Base-by-base conservation (phyloP, 805 yeast species). In the Metschnikowia lochheadii region DNA sequence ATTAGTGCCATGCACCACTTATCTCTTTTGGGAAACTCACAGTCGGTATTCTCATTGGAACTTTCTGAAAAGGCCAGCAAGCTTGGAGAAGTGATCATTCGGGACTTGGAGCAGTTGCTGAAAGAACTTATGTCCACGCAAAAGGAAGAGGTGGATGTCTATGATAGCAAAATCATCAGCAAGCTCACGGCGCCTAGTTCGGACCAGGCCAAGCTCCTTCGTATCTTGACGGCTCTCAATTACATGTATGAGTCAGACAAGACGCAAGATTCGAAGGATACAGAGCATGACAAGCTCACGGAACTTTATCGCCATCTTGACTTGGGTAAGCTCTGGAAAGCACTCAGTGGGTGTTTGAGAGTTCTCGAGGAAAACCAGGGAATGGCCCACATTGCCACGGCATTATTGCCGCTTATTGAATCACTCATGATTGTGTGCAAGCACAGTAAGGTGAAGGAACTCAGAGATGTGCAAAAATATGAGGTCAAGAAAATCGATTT, bases 391-490 rank as follows among this genome's bases (percentile, higher is more conserved):
- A 81, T 89, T 41, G 90, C 96, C 0, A 85, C 96, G 1, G 85
- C 88, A 0, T 68, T 91, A 21, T 72, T 92, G 21, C 97, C 98
- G 0, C 67, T 90, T 53, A 89, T 92, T 53, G 99, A 92, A 64
- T 84, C 96, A 0, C 73, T 94, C 50, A 89, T 94, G 96, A 96
- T 92, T 45, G 94, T 94, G n/a, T 90, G 96, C 68, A 91, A 91
- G 62, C 95, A 88, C 61, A 81, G 89, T 57, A 79, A 79, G 53
- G 84, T 82, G 38, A 79, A 77, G 60, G 85, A 80, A 47, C 68
- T 77, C 50, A 77, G 80, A 50, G 88, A 82, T 50, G 68, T 66
- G 5, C 66, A 74, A 32, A 84, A 81, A 59, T 86, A 79, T 62
- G 89, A 86, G 57, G 83, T 78, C 15, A 78, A 73, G 50, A 78